Evolutionary conservation across 2,329 filamentous ascomycete genomes (phyloP).

Genomic region (Alternaria arbusti): DNA sequence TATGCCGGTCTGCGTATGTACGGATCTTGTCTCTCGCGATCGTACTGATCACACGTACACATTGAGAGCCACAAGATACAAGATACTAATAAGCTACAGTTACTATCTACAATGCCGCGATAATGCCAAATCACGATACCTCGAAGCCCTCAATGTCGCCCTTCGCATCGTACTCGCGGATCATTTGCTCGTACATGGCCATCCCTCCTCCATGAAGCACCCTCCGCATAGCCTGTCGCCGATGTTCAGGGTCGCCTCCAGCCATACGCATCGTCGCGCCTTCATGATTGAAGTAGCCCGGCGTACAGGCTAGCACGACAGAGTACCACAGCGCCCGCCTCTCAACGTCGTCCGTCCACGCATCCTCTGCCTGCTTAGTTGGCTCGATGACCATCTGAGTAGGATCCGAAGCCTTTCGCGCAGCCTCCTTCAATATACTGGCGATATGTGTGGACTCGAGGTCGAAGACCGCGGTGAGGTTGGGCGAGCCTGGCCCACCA

Average conservation of each 20-base stretch:
- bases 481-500: neutral
- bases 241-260: neutral
- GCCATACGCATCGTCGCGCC: neutral
- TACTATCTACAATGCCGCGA: neutral
- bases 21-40: too few species aligned
- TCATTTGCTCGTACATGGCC: conserved; percentile 9
- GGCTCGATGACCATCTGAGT: conserved; percentile 6
- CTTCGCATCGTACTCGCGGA: conserved; percentile 12
- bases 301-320: conserved; percentile 14
- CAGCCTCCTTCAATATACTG: conserved; percentile 1
- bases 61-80: neutral
- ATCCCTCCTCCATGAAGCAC: conserved; percentile 5
- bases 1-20: too few species aligned
- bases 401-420: neutral
- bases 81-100: neutral
- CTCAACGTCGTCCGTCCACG: conserved; percentile 3
- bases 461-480: conserved; percentile 2
- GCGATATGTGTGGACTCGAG: neutral
- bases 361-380: conserved; percentile 12
- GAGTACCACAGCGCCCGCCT: conserved; percentile 9
- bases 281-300: conserved; percentile 17
- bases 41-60: neutral
- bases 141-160: conserved; percentile 11
- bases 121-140: neutral
- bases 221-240: conserved; percentile 1